Percentiles rank a stretch among this genome's conserved stretches.
Evolutionary conservation across 1,139 yeast genomes (phyloP).

Genomic region (Candida sojae): DNA sequence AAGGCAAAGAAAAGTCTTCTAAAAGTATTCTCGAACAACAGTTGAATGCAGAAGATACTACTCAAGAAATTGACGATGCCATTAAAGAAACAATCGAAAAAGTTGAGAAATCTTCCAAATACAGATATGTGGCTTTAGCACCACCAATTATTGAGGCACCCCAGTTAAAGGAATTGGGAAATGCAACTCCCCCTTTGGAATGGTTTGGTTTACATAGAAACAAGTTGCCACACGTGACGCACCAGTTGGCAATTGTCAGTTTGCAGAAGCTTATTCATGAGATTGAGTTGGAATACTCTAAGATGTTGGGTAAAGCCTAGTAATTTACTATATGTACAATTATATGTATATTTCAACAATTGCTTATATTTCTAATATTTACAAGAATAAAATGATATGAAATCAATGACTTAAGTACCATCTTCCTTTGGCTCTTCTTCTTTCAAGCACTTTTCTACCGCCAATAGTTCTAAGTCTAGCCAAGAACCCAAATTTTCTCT

Average conservation of each 20-base stretch:
- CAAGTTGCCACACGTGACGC: constrained; percentile 82
- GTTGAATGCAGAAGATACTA: constrained; percentile 28
- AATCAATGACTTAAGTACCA: constrained; percentile 82
- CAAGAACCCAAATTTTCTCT: constrained; percentile 86
- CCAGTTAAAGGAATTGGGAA: constrained; percentile 85
- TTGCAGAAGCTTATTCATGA: constrained; percentile 74
- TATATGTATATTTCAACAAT: background rate
- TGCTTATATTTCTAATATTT: constrained; percentile 7
- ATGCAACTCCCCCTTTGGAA: constrained; percentile 96
- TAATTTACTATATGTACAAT: background rate
- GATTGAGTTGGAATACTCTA: constrained; percentile 53
- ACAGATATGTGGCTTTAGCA: constrained; percentile 61
- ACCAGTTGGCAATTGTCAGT: constrained; percentile 72
- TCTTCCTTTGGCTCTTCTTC: constrained; percentile 87
- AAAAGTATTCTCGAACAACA: constrained; percentile 17
- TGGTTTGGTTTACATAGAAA: constrained; percentile 95
- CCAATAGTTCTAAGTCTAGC: constrained; percentile 80
- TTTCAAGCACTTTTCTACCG: constrained; percentile 76
- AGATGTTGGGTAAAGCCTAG: constrained; percentile 43
- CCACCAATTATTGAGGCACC: constrained; percentile 89
- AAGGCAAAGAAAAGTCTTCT: constrained; percentile 9
- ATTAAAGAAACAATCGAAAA: constrained; percentile 62
- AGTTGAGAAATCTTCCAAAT: constrained; percentile 62
- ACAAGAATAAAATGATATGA: constrained; percentile 5
- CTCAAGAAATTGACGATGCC: constrained; percentile 42